Evolutionary conservation across 1,284 basidiomycete genomes (phyloP).

Genomic region (Phaffia rhodozyma): DNA sequence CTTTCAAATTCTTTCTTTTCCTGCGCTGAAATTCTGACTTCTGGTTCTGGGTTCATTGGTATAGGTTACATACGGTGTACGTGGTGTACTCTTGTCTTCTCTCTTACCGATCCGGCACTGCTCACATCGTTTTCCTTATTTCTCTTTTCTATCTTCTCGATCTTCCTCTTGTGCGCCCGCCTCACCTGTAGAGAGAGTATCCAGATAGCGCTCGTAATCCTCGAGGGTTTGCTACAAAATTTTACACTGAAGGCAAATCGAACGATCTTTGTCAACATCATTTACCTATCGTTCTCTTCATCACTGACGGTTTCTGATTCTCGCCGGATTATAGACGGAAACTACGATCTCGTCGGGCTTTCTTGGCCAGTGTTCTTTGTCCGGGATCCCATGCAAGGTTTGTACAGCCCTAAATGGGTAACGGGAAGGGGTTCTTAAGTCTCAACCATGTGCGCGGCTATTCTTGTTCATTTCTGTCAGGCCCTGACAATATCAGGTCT

Average conservation of each 20-base stretch:
- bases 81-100: no score
- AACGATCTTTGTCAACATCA: not conserved
- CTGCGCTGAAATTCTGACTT: not conserved
- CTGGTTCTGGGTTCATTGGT: not conserved
- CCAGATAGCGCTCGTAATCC: slow-evolving; percentile 28
- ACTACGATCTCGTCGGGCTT: slow-evolving; percentile 30
- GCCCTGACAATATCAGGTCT: slow-evolving; percentile 31
- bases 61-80: no score
- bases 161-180: no score
- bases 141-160: no score
- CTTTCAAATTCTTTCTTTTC: not conserved
- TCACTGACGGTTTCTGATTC: not conserved
- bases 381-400: slow-evolving; percentile 25
- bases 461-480: no score
- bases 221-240: slow-evolving; percentile 28
- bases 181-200: slow-evolving; percentile 24
- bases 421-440: no score
- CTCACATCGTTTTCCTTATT: no score
- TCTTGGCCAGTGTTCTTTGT: slow-evolving; percentile 31
- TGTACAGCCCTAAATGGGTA: no score
- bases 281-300: no score
- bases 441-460: no score
- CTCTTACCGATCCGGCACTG: no score
- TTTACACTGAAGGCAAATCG: slow-evolving; percentile 26
- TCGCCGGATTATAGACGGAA: slow-evolving; percentile 22